Evolutionary conservation across 768 basidiomycete species (phyloP).

Genomic region (Trametes cingulata): DNA sequence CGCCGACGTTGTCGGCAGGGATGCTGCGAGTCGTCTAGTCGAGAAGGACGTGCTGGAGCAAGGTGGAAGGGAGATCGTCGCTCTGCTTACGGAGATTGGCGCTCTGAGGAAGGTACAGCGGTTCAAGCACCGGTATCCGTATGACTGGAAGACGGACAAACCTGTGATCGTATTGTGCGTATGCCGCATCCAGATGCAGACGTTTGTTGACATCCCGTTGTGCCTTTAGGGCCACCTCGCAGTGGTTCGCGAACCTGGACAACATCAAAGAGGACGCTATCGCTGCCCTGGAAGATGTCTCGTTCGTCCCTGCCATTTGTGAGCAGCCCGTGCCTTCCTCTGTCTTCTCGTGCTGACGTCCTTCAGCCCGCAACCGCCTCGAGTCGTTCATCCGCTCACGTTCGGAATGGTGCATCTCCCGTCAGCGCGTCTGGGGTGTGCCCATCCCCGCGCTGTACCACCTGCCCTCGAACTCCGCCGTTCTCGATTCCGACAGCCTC

Average conservation of each 20-base stretch:
- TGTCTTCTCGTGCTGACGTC: neutral
- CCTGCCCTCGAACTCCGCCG: slow-evolving; percentile 55
- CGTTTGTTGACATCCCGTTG: neutral
- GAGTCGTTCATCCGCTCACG: slow-evolving; percentile 83
- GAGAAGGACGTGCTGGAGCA: slow-evolving; percentile 74
- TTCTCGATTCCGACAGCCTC: slow-evolving; percentile 66
- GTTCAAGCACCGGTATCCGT: slow-evolving; percentile 88
- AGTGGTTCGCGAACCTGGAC: slow-evolving; percentile 96
- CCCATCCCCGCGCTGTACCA: slow-evolving; percentile 90
- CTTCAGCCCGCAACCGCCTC: slow-evolving; percentile 82
- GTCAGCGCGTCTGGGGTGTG: slow-evolving; percentile 96
- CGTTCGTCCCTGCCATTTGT: slow-evolving; percentile 81
- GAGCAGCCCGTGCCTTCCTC: slow-evolving; percentile 24
- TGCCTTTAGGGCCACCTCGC: slow-evolving; percentile 77
- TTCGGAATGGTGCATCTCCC: slow-evolving; percentile 98
- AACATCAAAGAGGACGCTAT: slow-evolving; percentile 79
- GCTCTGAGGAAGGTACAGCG: slow-evolving; percentile 66
- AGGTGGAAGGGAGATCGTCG: slow-evolving; percentile 68
- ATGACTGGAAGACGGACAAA: slow-evolving; percentile 94
- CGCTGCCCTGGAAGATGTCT: slow-evolving; percentile 62
- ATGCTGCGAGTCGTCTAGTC: slow-evolving; percentile 45
- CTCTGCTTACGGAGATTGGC: slow-evolving; percentile 55
- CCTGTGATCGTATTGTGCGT: slow-evolving; percentile 88
- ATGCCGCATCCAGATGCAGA: neutral
- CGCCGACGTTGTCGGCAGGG: slow-evolving; percentile 55